Base-by-base conservation (phyloP, 176 grass and related monocot genomes). In the Rhynchospora pubera region DNA sequence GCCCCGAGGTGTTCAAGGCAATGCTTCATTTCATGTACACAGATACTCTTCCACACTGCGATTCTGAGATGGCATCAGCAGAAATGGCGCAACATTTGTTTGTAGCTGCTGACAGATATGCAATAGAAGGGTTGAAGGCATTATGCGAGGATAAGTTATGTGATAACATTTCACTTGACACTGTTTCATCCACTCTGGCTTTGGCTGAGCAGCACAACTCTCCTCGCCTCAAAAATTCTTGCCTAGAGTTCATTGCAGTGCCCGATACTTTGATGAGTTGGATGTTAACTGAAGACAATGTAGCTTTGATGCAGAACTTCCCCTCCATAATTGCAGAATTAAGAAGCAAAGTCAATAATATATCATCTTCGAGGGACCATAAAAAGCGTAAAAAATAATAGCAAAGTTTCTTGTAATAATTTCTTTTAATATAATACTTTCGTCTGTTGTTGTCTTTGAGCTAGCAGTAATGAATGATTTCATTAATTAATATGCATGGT, bases 51-150 rank as follows among this genome's bases (percentile, higher is more conserved):
- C 12, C 23, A 9, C 1, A 13, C 32, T 79, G 24, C 45, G 7
- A 76, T 6, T 76, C 44, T 23, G 32, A 43, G 32, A 79, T 4
- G 53, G 19, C 10, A 12, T 79, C 76, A 39, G 34, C 34, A 39
- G 34, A 39, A 7, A 42, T 60, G 26, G 12, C 26, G 21, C 76
- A 79, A 43, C 76, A 79, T 21, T 79, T 79, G 32, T 79, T 79
- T 60, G 76, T 79, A n/a, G 76, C 76, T 32, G 10, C 76, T 43
- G 23, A 79, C 34, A 79, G 76, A 58, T 79, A 79, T 30, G 52
- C 51, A 21, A 43, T 79, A 39, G 76, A 79, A 57, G 76, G 50
- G 56, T 57, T 79, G 50, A 79, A 79, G 52, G 16, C 32, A 34
- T 18, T 59, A 78, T 79, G 76, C 3, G 56, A 58, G 56, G 18